phyloP scores from a whole-genome alignment of 75 land plant species.

The Pinus albicaulis region DNA sequence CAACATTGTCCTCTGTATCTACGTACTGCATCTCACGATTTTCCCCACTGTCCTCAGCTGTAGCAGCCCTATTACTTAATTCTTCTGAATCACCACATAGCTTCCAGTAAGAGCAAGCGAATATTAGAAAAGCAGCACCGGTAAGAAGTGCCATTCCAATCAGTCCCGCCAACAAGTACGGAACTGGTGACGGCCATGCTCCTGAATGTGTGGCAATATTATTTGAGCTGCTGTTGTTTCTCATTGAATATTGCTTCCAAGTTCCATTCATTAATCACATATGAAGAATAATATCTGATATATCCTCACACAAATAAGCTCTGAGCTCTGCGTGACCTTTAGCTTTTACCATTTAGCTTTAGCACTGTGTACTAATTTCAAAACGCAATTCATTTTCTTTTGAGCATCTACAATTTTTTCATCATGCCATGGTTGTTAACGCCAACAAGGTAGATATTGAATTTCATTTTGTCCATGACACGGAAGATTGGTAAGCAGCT shows the following conservation, averaged over 20 bases:
- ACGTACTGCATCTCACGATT: not conserved
- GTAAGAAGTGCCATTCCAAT: slow-evolving; percentile 15
- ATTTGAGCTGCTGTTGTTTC: not conserved
- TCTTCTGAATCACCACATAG: not conserved
- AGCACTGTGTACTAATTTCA: no score
- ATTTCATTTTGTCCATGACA: no score
- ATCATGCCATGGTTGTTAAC: no score
- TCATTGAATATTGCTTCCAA: slow-evolving; percentile 1
- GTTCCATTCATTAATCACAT: not conserved
- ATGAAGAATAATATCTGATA: not conserved
- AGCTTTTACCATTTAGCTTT: not conserved
- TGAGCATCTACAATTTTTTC: no score
- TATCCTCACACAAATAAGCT: no score
- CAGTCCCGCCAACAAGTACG: slow-evolving; percentile 15
- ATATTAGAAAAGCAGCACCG: slow-evolving; percentile 5
- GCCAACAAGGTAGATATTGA: no score
- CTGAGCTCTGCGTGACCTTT: not conserved
- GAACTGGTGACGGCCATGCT: slow-evolving; percentile 15
- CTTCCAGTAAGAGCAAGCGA: slow-evolving; percentile 19
- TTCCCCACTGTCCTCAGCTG: not conserved
- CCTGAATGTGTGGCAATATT: not conserved
- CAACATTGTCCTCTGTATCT: not conserved
- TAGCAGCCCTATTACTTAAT: not conserved
- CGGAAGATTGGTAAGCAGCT: no score
- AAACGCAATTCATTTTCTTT: no score